Evolutionary conservation across 2,329 filamentous ascomycete species (phyloP).

Genomic region (Raffaelea ambrosiae): DNA sequence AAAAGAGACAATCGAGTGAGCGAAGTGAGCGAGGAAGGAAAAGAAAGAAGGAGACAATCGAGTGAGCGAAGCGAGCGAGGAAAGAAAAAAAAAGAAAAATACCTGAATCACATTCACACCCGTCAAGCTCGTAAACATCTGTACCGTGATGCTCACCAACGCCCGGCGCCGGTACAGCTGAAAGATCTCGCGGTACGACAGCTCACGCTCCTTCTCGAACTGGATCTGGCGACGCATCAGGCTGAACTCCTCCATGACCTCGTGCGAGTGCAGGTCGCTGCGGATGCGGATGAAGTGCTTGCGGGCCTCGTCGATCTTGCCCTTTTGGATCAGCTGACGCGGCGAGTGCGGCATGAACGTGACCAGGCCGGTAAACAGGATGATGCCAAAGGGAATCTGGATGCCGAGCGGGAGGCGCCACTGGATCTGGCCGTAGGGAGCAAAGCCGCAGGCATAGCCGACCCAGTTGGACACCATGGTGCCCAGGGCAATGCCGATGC

Average conservation of each 20-base stretch:
- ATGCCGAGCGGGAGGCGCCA: slow-evolving; percentile 47
- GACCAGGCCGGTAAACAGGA: slow-evolving; percentile 42
- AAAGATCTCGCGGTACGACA: slow-evolving; percentile 44
- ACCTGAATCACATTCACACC: slow-evolving; percentile 48
- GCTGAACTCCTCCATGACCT: slow-evolving; percentile 40
- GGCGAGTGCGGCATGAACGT: slow-evolving; percentile 51
- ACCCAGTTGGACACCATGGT: slow-evolving; percentile 51
- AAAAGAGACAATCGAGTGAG: neutral
- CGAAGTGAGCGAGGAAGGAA: neutral
- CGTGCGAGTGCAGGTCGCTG: slow-evolving; percentile 32
- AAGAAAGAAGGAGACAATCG: too few species aligned
- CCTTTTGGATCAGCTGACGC: slow-evolving; percentile 39
- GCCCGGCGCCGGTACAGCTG: slow-evolving; percentile 41
- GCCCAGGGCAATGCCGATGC: slow-evolving; percentile 45
- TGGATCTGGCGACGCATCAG: slow-evolving; percentile 47
- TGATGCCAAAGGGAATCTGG: slow-evolving; percentile 46
- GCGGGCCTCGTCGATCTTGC: slow-evolving; percentile 38
- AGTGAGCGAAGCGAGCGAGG: neutral
- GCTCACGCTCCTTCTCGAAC: slow-evolving; percentile 48
- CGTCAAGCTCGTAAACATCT: slow-evolving; percentile 48
- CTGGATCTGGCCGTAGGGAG: slow-evolving; percentile 41
- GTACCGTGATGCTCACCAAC: slow-evolving; percentile 44
- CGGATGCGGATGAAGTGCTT: slow-evolving; percentile 38
- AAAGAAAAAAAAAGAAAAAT: slow-evolving; percentile 5
- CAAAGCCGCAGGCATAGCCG: slow-evolving; percentile 44